Conservation (phyloP, 2,329 filamentous ascomycete genomes). For the Botrytis sinoallii region DNA sequence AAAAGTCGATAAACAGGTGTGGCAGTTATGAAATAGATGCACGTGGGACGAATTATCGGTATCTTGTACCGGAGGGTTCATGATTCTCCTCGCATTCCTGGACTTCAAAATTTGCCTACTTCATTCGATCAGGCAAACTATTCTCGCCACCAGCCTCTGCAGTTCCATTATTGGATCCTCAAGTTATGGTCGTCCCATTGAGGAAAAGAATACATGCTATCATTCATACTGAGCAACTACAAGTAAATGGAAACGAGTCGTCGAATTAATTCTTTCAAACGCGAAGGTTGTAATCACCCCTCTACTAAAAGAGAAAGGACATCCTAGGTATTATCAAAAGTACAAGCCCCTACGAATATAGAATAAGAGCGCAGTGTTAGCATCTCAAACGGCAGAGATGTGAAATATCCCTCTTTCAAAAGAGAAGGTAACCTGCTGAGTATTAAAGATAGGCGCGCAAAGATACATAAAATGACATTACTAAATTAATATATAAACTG, state of each 20-base stretch:
- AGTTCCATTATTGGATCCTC: background rate
- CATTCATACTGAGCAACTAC: background rate
- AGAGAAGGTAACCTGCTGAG: background rate
- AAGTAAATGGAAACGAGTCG: background rate
- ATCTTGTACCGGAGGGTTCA: background rate
- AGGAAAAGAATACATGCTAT: background rate
- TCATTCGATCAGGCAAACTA: too few species aligned
- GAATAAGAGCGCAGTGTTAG: background rate
- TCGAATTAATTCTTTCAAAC: background rate
- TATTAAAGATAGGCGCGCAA: background rate
- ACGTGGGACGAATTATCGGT: background rate
- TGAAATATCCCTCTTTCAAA: background rate
- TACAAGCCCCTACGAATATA: background rate
- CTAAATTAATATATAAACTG: background rate
- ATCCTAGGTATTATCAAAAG: background rate
- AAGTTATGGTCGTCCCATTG: background rate
- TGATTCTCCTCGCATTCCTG: background rate
- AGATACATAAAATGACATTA: background rate
- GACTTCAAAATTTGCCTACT: too few species aligned
- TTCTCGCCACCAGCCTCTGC: background rate
- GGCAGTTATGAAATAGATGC: background rate
- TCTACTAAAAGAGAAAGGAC: accelerated
- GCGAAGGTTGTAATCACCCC: background rate
- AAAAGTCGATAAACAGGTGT: background rate
- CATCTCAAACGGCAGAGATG: accelerated